phyloP scores from a whole-genome alignment of 2,329 filamentous ascomycete genomes.

The Calonectria pauciramosa region DNA sequence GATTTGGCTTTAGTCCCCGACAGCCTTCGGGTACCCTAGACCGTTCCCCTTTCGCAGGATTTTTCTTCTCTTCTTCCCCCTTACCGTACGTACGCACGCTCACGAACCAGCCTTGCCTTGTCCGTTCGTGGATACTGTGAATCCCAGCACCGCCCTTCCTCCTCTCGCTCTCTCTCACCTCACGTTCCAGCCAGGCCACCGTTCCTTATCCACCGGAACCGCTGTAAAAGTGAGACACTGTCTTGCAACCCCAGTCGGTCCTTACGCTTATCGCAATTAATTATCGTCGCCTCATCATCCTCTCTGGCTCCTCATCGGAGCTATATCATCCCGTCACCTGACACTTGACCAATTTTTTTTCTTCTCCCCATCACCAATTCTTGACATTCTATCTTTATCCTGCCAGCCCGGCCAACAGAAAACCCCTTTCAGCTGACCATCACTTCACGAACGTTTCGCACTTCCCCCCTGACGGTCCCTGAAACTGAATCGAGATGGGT shows the following conservation, averaged over 20 bases:
- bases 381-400: not conserved
- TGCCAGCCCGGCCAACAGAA: not conserved
- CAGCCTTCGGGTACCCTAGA: slow-evolving; percentile 2
- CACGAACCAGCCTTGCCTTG: slow-evolving; percentile 1
- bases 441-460: not conserved
- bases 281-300: not conserved
- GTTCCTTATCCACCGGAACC: not conserved
- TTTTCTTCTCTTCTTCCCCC: not conserved
- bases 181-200: not conserved
- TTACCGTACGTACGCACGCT: not conserved
- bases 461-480: not conserved
- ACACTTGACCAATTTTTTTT: not conserved
- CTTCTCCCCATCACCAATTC: not conserved
- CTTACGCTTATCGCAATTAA: slow-evolving; percentile 10
- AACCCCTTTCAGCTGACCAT: not conserved
- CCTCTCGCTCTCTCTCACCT: not conserved
- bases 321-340: slow-evolving; percentile 11
- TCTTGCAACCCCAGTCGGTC: slow-evolving; percentile 6
- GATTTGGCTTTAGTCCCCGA: not conserved
- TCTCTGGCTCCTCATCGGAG: not conserved
- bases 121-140: not conserved
- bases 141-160: not conserved
- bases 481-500: slow-evolving; percentile 16
- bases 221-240: slow-evolving; percentile 4
- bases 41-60: not conserved